These are phyloP conservation scores for Bryopsis sp. DNA, from an alignment of 139 green algal species.

Conservation along the genomic window DNA sequence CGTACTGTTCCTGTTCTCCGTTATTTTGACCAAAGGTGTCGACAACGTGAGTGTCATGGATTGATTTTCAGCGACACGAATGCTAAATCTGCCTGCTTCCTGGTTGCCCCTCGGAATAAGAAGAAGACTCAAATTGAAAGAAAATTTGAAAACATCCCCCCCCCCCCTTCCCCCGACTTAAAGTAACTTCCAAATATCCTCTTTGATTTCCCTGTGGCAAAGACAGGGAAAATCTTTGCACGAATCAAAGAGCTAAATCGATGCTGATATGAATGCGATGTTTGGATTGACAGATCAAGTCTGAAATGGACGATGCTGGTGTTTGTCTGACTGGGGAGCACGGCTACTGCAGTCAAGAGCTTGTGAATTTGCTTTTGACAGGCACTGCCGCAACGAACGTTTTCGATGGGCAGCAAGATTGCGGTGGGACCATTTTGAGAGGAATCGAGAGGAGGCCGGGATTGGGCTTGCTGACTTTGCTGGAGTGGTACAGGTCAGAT, in stretches of 20 bases:
- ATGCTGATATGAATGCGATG: no score
- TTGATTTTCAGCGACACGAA: no score
- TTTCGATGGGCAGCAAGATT: slow-evolving; percentile 43
- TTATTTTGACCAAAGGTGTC: slow-evolving; percentile 30
- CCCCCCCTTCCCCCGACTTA: no score
- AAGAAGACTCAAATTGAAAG: background rate
- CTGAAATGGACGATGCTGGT: slow-evolving; percentile 51
- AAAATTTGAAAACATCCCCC: background rate
- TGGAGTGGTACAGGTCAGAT: slow-evolving; percentile 42
- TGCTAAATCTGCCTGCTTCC: no score
- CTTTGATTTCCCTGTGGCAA: no score
- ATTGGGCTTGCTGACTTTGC: slow-evolving; percentile 53
- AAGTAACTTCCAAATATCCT: no score
- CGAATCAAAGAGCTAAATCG: no score
- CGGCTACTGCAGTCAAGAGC: slow-evolving; percentile 55
- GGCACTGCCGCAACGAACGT: slow-evolving; percentile 44
- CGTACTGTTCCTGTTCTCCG: slow-evolving; percentile 40
- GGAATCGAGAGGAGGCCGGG: slow-evolving; percentile 28
- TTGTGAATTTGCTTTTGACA: slow-evolving; percentile 49
- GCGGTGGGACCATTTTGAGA: slow-evolving; percentile 24
- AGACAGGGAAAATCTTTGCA: no score
- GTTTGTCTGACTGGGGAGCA: slow-evolving; percentile 36
- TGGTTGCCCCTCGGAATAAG: no score
- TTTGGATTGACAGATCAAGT: slow-evolving; percentile 6
- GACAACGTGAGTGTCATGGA: background rate